Conservation (phyloP, 2,329 filamentous ascomycete genomes). For the Venturia aucupariae region DNA sequence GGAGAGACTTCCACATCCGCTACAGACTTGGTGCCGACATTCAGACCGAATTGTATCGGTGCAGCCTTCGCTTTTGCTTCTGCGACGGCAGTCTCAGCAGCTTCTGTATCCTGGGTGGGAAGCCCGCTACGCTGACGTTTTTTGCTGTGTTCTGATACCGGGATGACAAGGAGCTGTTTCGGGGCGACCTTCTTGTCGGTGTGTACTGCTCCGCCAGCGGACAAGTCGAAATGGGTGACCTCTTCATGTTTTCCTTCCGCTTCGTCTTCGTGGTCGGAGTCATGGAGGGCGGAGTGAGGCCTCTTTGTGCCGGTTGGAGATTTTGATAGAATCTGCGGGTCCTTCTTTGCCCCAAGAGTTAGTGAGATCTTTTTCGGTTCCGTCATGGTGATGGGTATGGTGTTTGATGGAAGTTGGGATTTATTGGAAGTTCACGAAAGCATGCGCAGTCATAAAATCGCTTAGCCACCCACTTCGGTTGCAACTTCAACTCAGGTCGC, state of each 20-base stretch:
- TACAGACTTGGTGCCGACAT: conserved; percentile 31
- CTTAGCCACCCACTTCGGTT: neutral
- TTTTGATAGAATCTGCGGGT: neutral
- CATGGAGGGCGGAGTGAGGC: conserved; percentile 12
- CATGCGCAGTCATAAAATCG: neutral
- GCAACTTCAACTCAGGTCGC: neutral
- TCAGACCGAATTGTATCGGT: conserved; percentile 44
- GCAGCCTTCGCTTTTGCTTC: conserved; percentile 31
- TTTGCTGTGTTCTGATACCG: conserved; percentile 46
- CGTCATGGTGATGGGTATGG: neutral
- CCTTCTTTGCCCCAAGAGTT: conserved; percentile 3
- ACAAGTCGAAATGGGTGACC: conserved; percentile 47
- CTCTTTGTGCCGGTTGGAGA: conserved; percentile 10
- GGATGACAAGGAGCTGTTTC: conserved; percentile 46
- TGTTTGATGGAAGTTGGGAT: neutral
- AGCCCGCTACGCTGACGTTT: conserved; percentile 47
- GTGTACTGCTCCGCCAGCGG: conserved; percentile 38
- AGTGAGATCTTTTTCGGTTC: conserved; percentile 5
- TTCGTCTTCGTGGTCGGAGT: conserved; percentile 13
- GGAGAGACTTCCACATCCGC: conserved; percentile 21
- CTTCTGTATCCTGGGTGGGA: conserved; percentile 28
- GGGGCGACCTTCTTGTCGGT: conserved; percentile 27
- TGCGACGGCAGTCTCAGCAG: conserved; percentile 27
- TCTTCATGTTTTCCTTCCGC: conserved; percentile 23
- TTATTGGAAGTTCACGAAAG: neutral